Base-by-base conservation (phyloP, 176 grass and related monocot species). In the Oryza rufipogon region DNA sequence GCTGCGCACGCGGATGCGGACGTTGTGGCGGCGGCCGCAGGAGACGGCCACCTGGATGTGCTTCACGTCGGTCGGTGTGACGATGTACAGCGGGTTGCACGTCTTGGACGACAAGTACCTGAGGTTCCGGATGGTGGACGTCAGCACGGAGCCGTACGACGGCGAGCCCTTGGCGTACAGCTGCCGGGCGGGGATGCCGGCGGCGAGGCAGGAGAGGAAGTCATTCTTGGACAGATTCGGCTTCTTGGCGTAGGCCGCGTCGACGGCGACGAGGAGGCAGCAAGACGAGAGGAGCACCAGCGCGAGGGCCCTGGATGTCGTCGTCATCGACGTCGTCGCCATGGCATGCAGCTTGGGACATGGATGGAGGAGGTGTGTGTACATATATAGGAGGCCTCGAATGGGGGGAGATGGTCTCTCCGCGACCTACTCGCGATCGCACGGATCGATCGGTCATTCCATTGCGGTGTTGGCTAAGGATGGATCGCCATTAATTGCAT, bases 201-300 rank as follows among this genome's bases (percentile, higher is more conserved):
- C 22, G 28, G 44, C 39, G 61, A 97, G 82, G 85, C 94, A 97
- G 22, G 70, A 78, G 16, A 91, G 84, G 49, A 97, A 93, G 63
- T 84, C 72, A 23, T 52, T 46, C 66, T 64, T 77, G 28, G n/a
- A 2, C 10, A 70, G 19, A 44, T 71, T 22, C 20, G 68, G 60
- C 9, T 4, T 5, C 28, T 8, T 68, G 10, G 13, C 16, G 30
- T 7, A 47, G 7, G 73, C 7, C 66, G 73, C 73, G 73, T 33
- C 42, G 20, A 72, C 7, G 78, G 67, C 73, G 73, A 42, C 42
- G 19, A 72, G 78, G 19, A 72, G 78, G 34, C 13, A 77, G 2
- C 52, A 72, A 63, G 70, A 54, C 11, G 70, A 32, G 75, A 90
- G 49, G 80, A 90, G 75, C 39, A 12, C 69, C 47, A 70, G 30